phyloP scores from a whole-genome alignment of 192 early-diverging fungal species.

The Mortierella claussenii region DNA sequence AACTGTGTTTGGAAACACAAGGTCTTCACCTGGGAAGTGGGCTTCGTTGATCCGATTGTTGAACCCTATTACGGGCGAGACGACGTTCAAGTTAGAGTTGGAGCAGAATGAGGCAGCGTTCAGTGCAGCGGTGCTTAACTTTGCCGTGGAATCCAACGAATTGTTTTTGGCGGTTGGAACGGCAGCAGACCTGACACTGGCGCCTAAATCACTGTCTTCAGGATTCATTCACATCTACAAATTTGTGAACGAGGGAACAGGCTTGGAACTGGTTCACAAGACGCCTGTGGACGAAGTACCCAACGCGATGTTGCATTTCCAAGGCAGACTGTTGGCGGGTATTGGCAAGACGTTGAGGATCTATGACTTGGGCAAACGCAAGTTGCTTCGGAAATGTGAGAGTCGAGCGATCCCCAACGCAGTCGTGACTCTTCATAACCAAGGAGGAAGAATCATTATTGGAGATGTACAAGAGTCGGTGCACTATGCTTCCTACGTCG shows the following conservation, averaged over 20 bases:
- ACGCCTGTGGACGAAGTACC: constrained; percentile 91
- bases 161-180: constrained; percentile 88
- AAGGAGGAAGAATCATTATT: constrained; percentile 84
- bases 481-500: constrained; percentile 78
- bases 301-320: constrained; percentile 84
- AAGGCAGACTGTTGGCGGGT: constrained; percentile 89
- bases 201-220: constrained; percentile 73
- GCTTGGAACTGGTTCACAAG: constrained; percentile 84
- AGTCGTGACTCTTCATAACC: constrained; percentile 79
- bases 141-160: constrained; percentile 65
- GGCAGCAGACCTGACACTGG: constrained; percentile 71
- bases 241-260: constrained; percentile 68
- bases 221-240: constrained; percentile 83
- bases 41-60: constrained; percentile 87
- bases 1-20: constrained; percentile 79
- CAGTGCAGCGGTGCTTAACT: constrained; percentile 72
- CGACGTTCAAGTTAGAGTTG: constrained; percentile 76
- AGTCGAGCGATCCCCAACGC: constrained; percentile 76
- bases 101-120: constrained; percentile 89
- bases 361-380: constrained; percentile 92
- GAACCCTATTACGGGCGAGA: constrained; percentile 80
- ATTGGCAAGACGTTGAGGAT: constrained; percentile 88
- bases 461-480: constrained; percentile 92
- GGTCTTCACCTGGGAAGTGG: constrained; percentile 80
- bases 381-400: constrained; percentile 92